These are phyloP conservation scores for Corinectria fuckeliana DNA, from an alignment of 2,329 filamentous ascomycete species.

Conservation along the genomic window DNA sequence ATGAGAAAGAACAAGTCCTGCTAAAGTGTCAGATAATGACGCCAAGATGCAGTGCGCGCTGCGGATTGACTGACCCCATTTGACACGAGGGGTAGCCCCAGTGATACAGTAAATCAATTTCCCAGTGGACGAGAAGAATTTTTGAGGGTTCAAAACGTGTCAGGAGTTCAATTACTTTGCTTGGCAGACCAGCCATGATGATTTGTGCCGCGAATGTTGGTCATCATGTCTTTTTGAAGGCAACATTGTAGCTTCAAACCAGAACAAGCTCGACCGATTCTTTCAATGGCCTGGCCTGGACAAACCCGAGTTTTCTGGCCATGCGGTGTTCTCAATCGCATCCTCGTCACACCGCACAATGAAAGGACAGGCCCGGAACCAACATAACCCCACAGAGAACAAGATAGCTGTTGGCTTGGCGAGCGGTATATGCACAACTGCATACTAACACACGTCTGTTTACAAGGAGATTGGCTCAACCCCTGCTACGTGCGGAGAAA, in stretches of 20 bases:
- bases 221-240: too few species aligned
- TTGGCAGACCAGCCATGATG: background rate
- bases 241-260: too few species aligned
- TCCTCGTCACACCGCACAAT: background rate
- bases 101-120: background rate
- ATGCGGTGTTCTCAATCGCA: background rate
- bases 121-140: slow-evolving; percentile 11
- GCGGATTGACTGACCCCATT: background rate
- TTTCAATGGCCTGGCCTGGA: too few species aligned
- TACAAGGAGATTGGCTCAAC: background rate
- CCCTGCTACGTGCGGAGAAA: background rate
- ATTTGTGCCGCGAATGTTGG: background rate
- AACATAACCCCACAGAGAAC: background rate
- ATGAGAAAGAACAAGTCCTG: slow-evolving; percentile 8
- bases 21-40: background rate
- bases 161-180: background rate
- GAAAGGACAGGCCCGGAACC: background rate
- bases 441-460: background rate
- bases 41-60: background rate
- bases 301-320: too few species aligned
- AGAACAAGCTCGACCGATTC: too few species aligned
- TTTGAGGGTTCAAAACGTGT: background rate
- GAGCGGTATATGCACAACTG: background rate
- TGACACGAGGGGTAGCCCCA: background rate
- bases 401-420: background rate